Evolutionary conservation across 345 rosid species (phyloP).

Genomic region (Dipteronia sinensis): DNA sequence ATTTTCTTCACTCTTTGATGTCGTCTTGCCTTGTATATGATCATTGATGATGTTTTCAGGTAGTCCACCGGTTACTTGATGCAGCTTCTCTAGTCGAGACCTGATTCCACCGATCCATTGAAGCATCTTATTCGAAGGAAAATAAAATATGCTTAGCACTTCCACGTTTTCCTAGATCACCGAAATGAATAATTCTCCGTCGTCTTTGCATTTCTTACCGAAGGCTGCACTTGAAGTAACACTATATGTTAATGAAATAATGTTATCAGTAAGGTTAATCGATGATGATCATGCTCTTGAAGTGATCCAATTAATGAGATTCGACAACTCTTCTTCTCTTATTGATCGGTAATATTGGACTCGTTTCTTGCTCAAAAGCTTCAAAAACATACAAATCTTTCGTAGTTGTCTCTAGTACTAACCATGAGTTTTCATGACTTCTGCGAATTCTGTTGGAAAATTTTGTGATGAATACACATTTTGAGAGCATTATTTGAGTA

Average conservation of each 20-base stretch:
- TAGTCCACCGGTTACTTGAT: slow-evolving; percentile 9
- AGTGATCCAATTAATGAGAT: not conserved
- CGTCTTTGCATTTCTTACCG: not conserved
- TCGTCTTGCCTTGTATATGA: too few species aligned
- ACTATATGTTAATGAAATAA: not conserved
- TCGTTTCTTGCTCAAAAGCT: too few species aligned
- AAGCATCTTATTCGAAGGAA: not conserved
- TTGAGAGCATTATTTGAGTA: too few species aligned
- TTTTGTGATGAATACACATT: too few species aligned
- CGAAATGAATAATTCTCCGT: not conserved
- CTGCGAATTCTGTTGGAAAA: too few species aligned
- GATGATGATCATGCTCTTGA: not conserved
- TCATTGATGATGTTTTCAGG: slow-evolving; percentile 20
- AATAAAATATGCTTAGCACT: not conserved
- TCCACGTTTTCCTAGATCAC: not conserved
- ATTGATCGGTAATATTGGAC: not conserved
- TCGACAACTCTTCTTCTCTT: slow-evolving; percentile 17
- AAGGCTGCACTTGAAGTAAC: slow-evolving; percentile 19
- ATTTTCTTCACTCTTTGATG: too few species aligned
- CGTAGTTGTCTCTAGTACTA: too few species aligned
- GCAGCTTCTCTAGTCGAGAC: slow-evolving; percentile 17
- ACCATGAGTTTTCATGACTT: too few species aligned
- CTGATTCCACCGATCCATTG: slow-evolving; percentile 17
- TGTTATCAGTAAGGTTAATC: slow-evolving; percentile 4
- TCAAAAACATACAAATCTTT: too few species aligned